These are phyloP conservation scores for Spirogloea muscicola DNA, from an alignment of 139 green algal species.

Conservation along the genomic window DNA sequence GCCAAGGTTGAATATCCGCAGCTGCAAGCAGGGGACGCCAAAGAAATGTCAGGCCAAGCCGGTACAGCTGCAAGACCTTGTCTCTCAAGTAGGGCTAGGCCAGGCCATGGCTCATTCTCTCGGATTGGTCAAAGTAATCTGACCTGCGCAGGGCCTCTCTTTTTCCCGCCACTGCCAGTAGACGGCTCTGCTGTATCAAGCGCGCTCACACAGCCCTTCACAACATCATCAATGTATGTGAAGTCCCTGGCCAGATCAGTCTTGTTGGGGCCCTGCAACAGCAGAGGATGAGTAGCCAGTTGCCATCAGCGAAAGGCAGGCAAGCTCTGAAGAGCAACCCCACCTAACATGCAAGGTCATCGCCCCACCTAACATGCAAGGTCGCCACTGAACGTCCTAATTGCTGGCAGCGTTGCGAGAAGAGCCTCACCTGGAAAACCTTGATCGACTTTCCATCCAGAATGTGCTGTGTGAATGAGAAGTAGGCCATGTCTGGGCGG, in stretches of 20 bases:
- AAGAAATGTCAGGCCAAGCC: conserved; percentile 35
- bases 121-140: too few species aligned
- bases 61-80: background rate
- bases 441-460: conserved; percentile 56
- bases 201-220: conserved; percentile 56
- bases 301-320: too few species aligned
- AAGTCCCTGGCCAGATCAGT: conserved; percentile 63
- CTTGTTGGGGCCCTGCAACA: conserved; percentile 53
- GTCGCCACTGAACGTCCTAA: too few species aligned
- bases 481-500: conserved; percentile 73
- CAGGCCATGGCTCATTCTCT: too few species aligned
- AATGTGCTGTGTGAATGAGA: conserved; percentile 69
- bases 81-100: too few species aligned
- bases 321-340: too few species aligned
- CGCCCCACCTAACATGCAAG: too few species aligned
- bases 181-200: conserved; percentile 52
- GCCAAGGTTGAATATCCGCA: conserved; percentile 65
- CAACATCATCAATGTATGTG: conserved; percentile 76
- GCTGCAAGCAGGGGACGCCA: conserved; percentile 10
- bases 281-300: too few species aligned
- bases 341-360: too few species aligned
- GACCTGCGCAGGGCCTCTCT: conserved; percentile 10
- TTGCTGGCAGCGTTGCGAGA: too few species aligned
- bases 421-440: conserved; percentile 64
- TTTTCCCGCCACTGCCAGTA: conserved; percentile 3